phyloP scores from a whole-genome alignment of 208 protist genomes.

The Leishmania braziliensis region DNA sequence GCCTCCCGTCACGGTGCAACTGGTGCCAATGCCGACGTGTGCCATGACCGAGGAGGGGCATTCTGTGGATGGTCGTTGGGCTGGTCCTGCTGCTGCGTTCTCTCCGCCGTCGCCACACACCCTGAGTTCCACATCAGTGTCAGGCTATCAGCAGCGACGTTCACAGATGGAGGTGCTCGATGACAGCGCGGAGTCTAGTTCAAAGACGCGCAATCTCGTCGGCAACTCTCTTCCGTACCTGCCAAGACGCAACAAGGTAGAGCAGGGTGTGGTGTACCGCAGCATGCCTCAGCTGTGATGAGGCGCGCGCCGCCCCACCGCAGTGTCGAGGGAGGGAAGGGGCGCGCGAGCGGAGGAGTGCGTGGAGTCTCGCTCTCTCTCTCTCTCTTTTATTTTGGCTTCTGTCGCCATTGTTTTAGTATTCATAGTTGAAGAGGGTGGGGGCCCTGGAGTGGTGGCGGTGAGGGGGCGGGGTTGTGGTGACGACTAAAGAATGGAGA shows the following conservation, averaged over 20 bases:
- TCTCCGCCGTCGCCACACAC: slow-evolving; percentile 14
- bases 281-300: slow-evolving; percentile 20
- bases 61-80: not conserved
- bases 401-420: not conserved
- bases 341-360: not conserved
- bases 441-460: too few species aligned
- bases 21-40: slow-evolving; percentile 15
- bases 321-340: not conserved
- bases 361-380: not conserved
- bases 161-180: slow-evolving; percentile 33
- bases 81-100: not conserved
- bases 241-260: slow-evolving; percentile 5
- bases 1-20: slow-evolving; percentile 37
- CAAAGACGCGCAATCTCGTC: not conserved
- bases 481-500: not conserved
- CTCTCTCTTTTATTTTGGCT: not conserved
- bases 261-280: not conserved
- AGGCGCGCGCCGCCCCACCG: not conserved
- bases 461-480: not conserved
- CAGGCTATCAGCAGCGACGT: slow-evolving; percentile 10
- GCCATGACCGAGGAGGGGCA: slow-evolving; percentile 9
- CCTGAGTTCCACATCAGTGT: slow-evolving; percentile 1
- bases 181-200: slow-evolving; percentile 9
- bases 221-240: slow-evolving; percentile 12
- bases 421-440: not conserved